These are phyloP conservation scores for Euclidium syriacum DNA, from an alignment of 345 rosid species.

Conservation along the genomic window DNA sequence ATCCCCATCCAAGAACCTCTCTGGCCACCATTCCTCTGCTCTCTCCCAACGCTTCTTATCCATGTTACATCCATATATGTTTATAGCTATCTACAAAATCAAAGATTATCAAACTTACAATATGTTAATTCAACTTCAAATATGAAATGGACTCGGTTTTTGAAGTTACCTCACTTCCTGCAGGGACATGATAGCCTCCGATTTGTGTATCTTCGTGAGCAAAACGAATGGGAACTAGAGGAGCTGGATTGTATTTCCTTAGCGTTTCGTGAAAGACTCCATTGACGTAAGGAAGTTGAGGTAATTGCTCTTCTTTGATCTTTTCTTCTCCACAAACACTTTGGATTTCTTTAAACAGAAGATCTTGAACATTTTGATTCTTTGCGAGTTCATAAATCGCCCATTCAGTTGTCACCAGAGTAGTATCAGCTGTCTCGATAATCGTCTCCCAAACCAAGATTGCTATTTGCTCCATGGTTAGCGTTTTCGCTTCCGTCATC, in stretches of 20 bases:
- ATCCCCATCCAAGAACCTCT: conserved; percentile 56
- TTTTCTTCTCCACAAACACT: conserved; percentile 49
- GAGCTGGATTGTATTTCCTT: conserved; percentile 72
- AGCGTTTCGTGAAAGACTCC: conserved; percentile 83
- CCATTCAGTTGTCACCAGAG: conserved; percentile 86
- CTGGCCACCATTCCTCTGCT: conserved; percentile 72
- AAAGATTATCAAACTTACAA: neutral
- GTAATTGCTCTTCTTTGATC: conserved; percentile 56
- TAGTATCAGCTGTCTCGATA: conserved; percentile 70
- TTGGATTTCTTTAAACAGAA: conserved; percentile 41
- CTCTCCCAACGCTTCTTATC: conserved; percentile 67
- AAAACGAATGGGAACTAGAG: conserved; percentile 60
- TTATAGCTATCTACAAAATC: conserved; percentile 65
- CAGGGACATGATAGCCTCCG: conserved; percentile 68
- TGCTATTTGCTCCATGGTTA: conserved; percentile 55
- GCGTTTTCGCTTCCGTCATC: conserved; percentile 52
- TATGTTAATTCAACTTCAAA: neutral
- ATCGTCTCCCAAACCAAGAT: conserved; percentile 74
- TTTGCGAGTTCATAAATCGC: conserved; percentile 83
- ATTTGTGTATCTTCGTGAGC: conserved; percentile 74
- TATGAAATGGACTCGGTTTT: neutral
- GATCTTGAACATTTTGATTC: conserved; percentile 52
- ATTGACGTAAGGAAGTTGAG: conserved; percentile 51
- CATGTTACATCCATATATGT: conserved; percentile 89
- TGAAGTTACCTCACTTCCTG: conserved; percentile 58